Evolutionary conservation across 805 yeast species (phyloP), one percentile per base, ranked within the genome.

Genomic region (Saccharomycopsis fibuligera): DNA sequence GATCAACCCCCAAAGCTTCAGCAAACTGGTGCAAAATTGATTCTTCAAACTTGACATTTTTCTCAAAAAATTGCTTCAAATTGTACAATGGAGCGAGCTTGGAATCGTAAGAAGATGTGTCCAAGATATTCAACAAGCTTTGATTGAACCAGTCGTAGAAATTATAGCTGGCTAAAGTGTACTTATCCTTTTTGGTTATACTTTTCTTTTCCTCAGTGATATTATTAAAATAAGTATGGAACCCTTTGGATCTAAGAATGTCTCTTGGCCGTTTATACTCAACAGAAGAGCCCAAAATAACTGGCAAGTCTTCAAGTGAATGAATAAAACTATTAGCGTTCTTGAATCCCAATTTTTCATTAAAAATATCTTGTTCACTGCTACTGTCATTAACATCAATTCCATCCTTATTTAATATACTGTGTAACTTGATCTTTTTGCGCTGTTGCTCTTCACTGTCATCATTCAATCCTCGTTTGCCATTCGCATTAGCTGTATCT

Each of bases 61-160:
- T 78, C 44, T 78, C 83, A 61, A 73, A 73, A 57, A 76, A 81
- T 56, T 81, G 83, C 31, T 74, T 67, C 51, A 83, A 62, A 27
- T 74, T 75, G 63, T 77, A 79, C 5, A 74, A 56, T 0, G 83
- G 73, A 0, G 83, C 72, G 40, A 66, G 63, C 49, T 70, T 73
- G 1, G 65, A 54, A 45, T 68, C 69, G 38, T 62, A 66, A 22
- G 62, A 59, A 1, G 69, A 62, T 16, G 60, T 60, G 56, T 75
- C 80, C 27, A 66, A 63, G 9, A 64, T 64, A 19, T 63, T 69
- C 4, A 63, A 30, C 2, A 53, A 22, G 19, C 35, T 30, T 2
- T 69, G 68, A 25, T 59, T 57, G 40, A 64, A 67, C 81, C 82
- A 78, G 38, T 59, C 63, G 27, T 64, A 61, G 48, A 68, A 68